Conservation (phyloP, 192 early-diverging fungal genomes). For the Coemansia sp. region DNA sequence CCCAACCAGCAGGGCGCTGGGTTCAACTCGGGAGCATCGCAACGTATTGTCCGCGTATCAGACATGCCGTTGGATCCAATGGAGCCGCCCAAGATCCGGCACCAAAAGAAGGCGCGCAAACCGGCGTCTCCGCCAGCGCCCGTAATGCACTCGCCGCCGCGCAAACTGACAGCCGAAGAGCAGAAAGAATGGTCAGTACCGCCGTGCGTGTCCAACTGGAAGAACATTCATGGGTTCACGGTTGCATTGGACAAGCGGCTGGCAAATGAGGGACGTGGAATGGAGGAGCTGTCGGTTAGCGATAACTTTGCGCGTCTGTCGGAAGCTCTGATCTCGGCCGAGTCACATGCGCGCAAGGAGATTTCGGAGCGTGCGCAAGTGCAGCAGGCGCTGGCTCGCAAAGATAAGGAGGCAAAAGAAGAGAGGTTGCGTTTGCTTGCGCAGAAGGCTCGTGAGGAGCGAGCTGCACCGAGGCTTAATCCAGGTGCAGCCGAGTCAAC, state of each 20-base stretch:
- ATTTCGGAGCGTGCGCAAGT: conserved; percentile 88
- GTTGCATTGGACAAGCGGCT: conserved; percentile 98
- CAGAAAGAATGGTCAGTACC: conserved; percentile 97
- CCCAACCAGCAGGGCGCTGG: conserved; percentile 71
- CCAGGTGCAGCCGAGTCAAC: conserved; percentile 7
- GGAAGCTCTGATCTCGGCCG: conserved; percentile 90
- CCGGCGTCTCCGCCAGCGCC: conserved; percentile 94
- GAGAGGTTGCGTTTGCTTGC: conserved; percentile 84
- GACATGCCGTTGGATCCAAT: conserved; percentile 96
- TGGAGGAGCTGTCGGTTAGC: conserved; percentile 87
- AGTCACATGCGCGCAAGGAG: conserved; percentile 91
- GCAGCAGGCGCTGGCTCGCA: conserved; percentile 87
- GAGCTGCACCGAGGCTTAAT: conserved; percentile 41
- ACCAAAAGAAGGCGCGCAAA: conserved; percentile 83
- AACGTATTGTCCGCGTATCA: conserved; percentile 92
- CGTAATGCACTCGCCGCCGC: conserved; percentile 96
- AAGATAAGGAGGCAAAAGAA: conserved; percentile 94
- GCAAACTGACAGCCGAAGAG: conserved; percentile 94
- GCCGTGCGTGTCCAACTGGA: conserved; percentile 99
- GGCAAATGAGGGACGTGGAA: conserved; percentile 92
- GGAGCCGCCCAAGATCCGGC: conserved; percentile 90
- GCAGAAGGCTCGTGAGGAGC: conserved; percentile 92
- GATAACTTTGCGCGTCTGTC: conserved; percentile 96
- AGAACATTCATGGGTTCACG: conserved; percentile 99
- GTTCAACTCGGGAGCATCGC: conserved; percentile 71